Evolutionary conservation across 306 rosid genomes (phyloP).

Genomic region (Echinosophora koreensis): DNA sequence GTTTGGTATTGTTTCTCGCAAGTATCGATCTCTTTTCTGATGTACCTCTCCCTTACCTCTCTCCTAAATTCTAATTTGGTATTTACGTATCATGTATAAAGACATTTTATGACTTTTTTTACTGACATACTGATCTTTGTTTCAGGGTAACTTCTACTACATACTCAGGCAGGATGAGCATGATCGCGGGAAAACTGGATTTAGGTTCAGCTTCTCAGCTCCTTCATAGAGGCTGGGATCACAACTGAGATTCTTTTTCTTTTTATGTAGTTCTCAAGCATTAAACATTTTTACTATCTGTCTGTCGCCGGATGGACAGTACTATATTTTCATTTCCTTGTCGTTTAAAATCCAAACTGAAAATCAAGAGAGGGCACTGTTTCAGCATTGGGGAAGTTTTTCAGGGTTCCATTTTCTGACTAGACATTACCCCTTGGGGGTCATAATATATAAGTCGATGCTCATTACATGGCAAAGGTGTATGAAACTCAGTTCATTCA

Average conservation of each 20-base stretch:
- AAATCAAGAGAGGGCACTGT: conserved; percentile 49
- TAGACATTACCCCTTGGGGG: conserved; percentile 39
- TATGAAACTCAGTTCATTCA: conserved; percentile 37
- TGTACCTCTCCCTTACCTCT: conserved; percentile 15
- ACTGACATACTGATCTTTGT: conserved; percentile 47
- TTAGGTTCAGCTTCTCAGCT: conserved; percentile 93
- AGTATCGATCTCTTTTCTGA: conserved; percentile 34
- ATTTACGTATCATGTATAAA: conserved; percentile 35
- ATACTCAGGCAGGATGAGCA: conserved; percentile 74
- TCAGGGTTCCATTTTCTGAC: conserved; percentile 46
- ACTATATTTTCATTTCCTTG: conserved; percentile 40
- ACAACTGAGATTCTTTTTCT: conserved; percentile 45
- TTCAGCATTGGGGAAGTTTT: conserved; percentile 46
- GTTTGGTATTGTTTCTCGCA: conserved; percentile 1
- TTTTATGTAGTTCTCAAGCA: conserved; percentile 42
- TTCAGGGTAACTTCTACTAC: conserved; percentile 85
- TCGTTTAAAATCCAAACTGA: conserved; percentile 48
- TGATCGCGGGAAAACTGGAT: conserved; percentile 89
- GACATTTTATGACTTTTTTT: conserved; percentile 19
- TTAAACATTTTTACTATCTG: conserved; percentile 34
- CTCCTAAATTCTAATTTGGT: conserved; percentile 10
- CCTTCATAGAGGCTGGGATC: conserved; percentile 60
- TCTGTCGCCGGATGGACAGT: conserved; percentile 33
- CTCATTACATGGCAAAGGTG: conserved; percentile 35
- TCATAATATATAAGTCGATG: conserved; percentile 32